Evolutionary conservation across 495 filamentous ascomycete species (phyloP).

Genomic region (Hypoxylon rickii): DNA sequence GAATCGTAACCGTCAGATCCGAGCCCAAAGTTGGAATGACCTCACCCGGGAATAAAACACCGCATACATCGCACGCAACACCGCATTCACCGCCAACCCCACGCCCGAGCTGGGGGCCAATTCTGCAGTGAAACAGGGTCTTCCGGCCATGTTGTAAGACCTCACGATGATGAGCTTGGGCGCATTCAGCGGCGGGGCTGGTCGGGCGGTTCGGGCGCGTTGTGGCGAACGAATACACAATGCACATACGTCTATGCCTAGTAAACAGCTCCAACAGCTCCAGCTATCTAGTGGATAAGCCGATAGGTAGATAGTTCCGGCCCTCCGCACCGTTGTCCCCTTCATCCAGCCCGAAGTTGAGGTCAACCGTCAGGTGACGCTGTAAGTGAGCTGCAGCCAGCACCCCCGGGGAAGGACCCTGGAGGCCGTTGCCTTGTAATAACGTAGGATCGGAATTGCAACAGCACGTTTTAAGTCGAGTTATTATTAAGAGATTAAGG

Average conservation of each 20-base stretch:
- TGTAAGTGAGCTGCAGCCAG: constrained; percentile 25
- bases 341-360: constrained; percentile 10
- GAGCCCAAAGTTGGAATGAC: constrained; percentile 19
- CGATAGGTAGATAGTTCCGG: constrained; percentile 11
- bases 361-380: constrained; percentile 22
- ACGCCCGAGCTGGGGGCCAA: constrained; percentile 10
- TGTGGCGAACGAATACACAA: not conserved
- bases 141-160: constrained; percentile 3
- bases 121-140: constrained; percentile 17
- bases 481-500: constrained; percentile 26
- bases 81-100: constrained; percentile 14
- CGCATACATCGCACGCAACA: not conserved
- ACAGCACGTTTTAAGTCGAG: constrained; percentile 19
- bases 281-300: too few relatives aligned
- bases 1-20: constrained; percentile 13
- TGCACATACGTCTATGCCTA: not conserved
- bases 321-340: not conserved
- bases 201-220: not conserved
- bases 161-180: constrained; percentile 1
- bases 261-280: not conserved
- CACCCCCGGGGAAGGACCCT: constrained; percentile 3
- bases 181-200: constrained; percentile 2
- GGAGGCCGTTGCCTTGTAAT: constrained; percentile 1
- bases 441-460: constrained; percentile 17
- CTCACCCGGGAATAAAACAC: constrained; percentile 20